phyloP scores from a whole-genome alignment of 31 red algal species.

The Odonthalia washingtoniensis region DNA sequence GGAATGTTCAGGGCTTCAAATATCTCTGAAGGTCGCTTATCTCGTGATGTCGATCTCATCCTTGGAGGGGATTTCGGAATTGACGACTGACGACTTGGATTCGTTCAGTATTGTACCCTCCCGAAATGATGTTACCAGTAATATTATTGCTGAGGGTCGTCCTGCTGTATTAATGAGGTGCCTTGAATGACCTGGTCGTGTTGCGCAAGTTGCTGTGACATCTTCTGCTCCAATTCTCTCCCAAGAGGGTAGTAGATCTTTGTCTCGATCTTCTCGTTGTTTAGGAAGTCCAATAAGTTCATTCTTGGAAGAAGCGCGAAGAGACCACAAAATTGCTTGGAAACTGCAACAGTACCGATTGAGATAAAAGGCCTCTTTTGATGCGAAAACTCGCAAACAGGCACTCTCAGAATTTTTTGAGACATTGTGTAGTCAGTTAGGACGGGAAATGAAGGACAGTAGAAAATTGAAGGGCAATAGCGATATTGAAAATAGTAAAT shows the following conservation, averaged over 20 bases:
- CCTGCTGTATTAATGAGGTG: conserved; percentile 56
- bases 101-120: not conserved
- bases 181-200: conserved; percentile 23
- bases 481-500: no score
- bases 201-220: conserved; percentile 56
- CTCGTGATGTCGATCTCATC: conserved; percentile 20
- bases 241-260: conserved; percentile 57
- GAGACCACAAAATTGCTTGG: conserved; percentile 51
- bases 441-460: conserved; percentile 25
- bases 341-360: conserved; percentile 73
- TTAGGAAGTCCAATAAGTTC: conserved; percentile 47
- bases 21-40: no score
- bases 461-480: no score
- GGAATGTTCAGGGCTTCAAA: not conserved
- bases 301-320: conserved; percentile 27
- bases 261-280: conserved; percentile 67
- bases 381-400: conserved; percentile 54
- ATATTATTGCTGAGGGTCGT: conserved; percentile 57
- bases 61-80: conserved; percentile 30
- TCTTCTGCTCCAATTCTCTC: conserved; percentile 56
- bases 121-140: conserved; percentile 37
- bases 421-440: conserved; percentile 53
- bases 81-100: not conserved
- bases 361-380: conserved; percentile 64
- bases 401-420: conserved; percentile 53